Evolutionary conservation across 345 rosid genomes (phyloP).

Genomic region (Camelina laxa): DNA sequence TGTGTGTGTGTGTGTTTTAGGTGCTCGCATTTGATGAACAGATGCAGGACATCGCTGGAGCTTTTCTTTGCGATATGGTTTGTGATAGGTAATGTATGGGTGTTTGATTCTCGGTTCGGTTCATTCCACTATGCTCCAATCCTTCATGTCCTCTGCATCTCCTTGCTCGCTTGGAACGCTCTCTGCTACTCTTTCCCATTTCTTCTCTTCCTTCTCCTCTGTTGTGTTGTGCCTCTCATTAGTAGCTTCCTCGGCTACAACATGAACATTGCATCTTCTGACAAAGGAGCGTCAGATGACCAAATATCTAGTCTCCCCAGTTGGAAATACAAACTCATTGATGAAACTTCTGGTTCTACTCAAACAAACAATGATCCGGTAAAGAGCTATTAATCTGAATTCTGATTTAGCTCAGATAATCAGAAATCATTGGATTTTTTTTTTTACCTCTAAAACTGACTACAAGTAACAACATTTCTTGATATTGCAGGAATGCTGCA

Average conservation of each 20-base stretch:
- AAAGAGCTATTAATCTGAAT: constrained; percentile 28
- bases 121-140: constrained; percentile 78
- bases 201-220: constrained; percentile 79
- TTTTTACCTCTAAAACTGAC: neutral
- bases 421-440: neutral
- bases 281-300: constrained; percentile 86
- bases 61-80: constrained; percentile 99
- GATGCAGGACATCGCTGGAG: constrained; percentile 79
- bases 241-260: constrained; percentile 90
- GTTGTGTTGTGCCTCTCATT: constrained; percentile 83
- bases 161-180: constrained; percentile 93
- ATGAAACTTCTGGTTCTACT: constrained; percentile 37
- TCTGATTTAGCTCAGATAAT: neutral
- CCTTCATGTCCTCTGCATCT: constrained; percentile 84
- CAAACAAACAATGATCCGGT: constrained; percentile 54
- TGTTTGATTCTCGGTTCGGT: constrained; percentile 87
- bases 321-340: constrained; percentile 71
- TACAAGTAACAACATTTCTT: neutral
- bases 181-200: constrained; percentile 91
- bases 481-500: constrained; percentile 80
- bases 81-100: constrained; percentile 98
- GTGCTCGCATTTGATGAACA: constrained; percentile 84
- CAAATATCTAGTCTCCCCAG: constrained; percentile 81
- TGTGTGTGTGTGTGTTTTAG: constrained; percentile 43
- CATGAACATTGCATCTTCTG: constrained; percentile 76